Base-by-base conservation (phyloP, 768 basidiomycete genomes). In the Sutorius australiensis region DNA sequence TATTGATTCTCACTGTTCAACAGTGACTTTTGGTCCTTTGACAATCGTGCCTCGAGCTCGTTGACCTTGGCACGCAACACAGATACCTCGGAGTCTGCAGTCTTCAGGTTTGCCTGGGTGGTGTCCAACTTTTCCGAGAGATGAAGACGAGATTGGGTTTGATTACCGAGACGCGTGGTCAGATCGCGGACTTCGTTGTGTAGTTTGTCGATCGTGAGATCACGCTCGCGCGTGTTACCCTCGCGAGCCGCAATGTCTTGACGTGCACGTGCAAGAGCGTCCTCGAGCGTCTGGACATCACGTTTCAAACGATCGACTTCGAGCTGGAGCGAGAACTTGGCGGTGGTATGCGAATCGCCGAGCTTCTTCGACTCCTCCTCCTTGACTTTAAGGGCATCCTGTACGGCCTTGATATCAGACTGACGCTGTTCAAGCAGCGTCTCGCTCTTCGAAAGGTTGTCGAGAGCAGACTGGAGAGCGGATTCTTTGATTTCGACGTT, bases 71-170 rank as follows among this genome's bases (percentile, higher is more conserved):
- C 71, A 45, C 84, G 86, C 39, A 84, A 76, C 1, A 66, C 68
- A 3, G 74, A 72, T 8, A 85, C 72, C 55, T 98, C 94, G 0
- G 72, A 69, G 62, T 98, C 94, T 0, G 85, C 78, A 1, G 75
- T 71, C 68, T 80, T 85, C 53, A 92, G 69, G 51, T 67, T 76
- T 27, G 78, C 75, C 61, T 88, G 83, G 2, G 81, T 76, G 0
- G 63, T 60, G 61, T 97, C 94, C n/a, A 97, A 75, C 78, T 93
- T 95, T 72, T 98, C 95, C 1, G 87, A 80, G 5, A 93, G 67
- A 60, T 94, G 90, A 48, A 98, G 73, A 50, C 89, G 74, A 13
- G 92, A 86, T 67, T 98, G 95, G 0, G 89, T 90, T 69, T 94
- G 91, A 10, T 86, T 77, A 0, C 92, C 86, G 1, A 97, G 75